Evolutionary conservation across 2,329 filamentous ascomycete genomes (phyloP).

Genomic region (Hypoxylon sp.): DNA sequence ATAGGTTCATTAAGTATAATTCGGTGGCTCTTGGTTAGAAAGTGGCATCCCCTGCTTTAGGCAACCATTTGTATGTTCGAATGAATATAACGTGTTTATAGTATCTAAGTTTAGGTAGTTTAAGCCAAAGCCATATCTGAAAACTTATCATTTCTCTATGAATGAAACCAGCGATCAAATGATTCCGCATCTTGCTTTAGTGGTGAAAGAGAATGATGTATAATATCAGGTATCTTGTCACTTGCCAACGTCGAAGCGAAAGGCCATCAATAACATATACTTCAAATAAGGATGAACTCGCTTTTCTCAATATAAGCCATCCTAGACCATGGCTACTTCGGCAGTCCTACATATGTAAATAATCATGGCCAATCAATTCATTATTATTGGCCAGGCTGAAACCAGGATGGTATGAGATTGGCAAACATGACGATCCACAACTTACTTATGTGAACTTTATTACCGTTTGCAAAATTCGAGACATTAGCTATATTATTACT

Average conservation of each 20-base stretch:
- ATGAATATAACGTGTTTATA: background rate
- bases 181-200: too few species aligned
- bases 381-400: background rate
- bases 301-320: too few species aligned
- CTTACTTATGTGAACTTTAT: background rate
- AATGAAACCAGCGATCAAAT: too few species aligned
- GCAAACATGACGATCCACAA: background rate
- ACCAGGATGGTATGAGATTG: background rate
- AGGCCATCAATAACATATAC: background rate
- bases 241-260: background rate
- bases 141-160: too few species aligned
- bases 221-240: too few species aligned
- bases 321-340: too few species aligned
- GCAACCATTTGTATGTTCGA: background rate
- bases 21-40: background rate
- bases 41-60: background rate
- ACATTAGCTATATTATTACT: constrained; percentile 14
- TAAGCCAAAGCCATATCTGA: too few species aligned
- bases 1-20: background rate
- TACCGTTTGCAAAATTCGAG: constrained; percentile 16
- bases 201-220: too few species aligned
- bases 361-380: background rate
- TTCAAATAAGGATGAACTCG: too few species aligned
- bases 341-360: too few species aligned
- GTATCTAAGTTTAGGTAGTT: background rate